Base-by-base conservation (phyloP, 352 stramenopile species). In the Blastocystis sp. region DNA sequence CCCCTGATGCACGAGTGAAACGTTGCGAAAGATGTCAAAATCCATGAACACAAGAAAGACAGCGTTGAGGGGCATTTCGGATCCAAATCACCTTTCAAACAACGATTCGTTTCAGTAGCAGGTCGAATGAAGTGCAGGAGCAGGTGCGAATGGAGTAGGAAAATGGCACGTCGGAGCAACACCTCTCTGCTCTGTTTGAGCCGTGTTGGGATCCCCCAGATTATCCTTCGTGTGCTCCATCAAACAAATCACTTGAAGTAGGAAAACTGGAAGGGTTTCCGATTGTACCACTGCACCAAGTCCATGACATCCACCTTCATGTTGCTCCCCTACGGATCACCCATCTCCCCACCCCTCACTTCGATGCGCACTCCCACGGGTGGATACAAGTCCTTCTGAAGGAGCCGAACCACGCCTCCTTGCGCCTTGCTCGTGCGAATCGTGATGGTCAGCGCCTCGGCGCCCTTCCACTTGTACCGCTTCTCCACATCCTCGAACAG, bases 41-140 rank as follows among this genome's bases (percentile, higher is more conserved):
- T 69, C 56, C 74, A 84, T 84, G 61, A 67, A 67, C 11, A 84
- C 74, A 23, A 84, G 74, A 23, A 84, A 84, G 7, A 84, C 56
- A 11, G 74, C 66, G 23, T 84, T 84, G n/a, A 84, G 48, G 2
- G 74, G 34, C 74, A 84, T 84, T 40, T 69, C 1, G 48, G 14
- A 56, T 56, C 14, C 48, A 14, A 56, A 14, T 14, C 48, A 56
- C 48, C 48, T 56, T 7, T 7, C 48, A 14, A 7, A 56, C 48
- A 34, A 34, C 28, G 28, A 34, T 34, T 34, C 28, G 28, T 34
- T 34, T 34, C 28, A 56, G 48, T 56, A 14, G 5, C 48, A 17
- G 14, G 5, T 56, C 48, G 5, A 56, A 56, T 56, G 5, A 14
- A 56, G 5, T 7, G 14, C 14, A 17, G 5, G 5, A 56, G 14